Percentiles rank a stretch among this genome's conserved stretches.
Evolutionary conservation across 75 land plant genomes (phyloP).

Genomic region (Pinus taeda): DNA sequence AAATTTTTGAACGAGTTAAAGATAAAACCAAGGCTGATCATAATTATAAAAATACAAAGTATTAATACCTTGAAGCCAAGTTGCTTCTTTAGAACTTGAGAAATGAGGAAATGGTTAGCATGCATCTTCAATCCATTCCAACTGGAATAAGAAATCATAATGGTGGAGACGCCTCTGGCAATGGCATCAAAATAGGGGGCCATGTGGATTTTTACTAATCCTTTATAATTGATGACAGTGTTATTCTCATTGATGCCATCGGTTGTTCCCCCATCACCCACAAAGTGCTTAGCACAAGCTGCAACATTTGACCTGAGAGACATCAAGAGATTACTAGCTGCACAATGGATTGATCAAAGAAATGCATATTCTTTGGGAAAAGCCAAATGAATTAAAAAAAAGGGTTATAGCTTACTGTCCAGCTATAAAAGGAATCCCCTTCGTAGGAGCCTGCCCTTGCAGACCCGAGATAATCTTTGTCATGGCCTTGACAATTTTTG

Average conservation of each 20-base stretch:
- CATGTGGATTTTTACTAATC: constrained; percentile 65
- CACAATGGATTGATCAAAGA: background rate
- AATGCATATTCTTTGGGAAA: background rate
- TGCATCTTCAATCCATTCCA: constrained; percentile 87
- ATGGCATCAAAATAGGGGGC: constrained; percentile 54
- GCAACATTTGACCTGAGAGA: constrained; percentile 56
- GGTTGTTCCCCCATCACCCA: constrained; percentile 82
- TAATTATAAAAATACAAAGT: background rate
- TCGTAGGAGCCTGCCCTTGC: constrained; percentile 55
- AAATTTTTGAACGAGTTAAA: background rate
- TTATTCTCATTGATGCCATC: constrained; percentile 71
- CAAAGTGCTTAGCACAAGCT: constrained; percentile 76
- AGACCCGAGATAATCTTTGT: constrained; percentile 62
- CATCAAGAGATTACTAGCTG: background rate
- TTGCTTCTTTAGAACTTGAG: constrained; percentile 48
- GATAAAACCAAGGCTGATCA: background rate
- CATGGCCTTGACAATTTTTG: constrained; percentile 50
- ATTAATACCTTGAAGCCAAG: constrained; percentile 29
- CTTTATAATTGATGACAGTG: constrained; percentile 42
- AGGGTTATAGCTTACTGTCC: constrained; percentile 31
- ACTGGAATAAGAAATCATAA: constrained; percentile 75
- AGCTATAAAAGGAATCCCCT: constrained; percentile 45
- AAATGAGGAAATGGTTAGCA: constrained; percentile 40
- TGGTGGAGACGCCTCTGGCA: constrained; percentile 56
- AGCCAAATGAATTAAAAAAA: background rate